Evolutionary conservation across 768 basidiomycete genomes (phyloP).

Genomic region (Nevesoporus exiguus): DNA sequence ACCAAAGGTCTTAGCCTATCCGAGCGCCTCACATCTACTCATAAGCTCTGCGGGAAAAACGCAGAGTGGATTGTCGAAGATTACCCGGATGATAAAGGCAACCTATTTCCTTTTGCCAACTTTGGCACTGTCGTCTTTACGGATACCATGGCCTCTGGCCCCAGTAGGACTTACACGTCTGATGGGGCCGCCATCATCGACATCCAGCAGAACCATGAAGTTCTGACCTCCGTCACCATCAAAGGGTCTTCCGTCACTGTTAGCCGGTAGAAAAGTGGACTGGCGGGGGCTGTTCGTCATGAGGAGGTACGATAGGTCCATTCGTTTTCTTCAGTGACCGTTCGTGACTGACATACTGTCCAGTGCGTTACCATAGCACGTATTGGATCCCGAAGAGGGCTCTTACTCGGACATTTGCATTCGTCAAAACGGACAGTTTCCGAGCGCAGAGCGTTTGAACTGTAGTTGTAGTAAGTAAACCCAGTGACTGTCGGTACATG

Average conservation of each 20-base stretch:
- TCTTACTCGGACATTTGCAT: no score
- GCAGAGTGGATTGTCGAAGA: conserved; percentile 16
- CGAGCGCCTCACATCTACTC: background rate
- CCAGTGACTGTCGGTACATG: no score
- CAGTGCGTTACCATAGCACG: no score
- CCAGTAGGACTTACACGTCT: background rate
- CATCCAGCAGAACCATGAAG: background rate
- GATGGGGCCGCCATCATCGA: background rate
- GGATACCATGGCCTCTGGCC: background rate
- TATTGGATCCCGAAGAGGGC: no score
- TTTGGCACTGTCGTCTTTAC: conserved; percentile 7
- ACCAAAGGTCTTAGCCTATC: background rate
- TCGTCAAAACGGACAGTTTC: no score
- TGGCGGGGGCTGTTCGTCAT: no score
- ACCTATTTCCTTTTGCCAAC: background rate
- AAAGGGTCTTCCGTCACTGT: background rate
- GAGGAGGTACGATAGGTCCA: no score
- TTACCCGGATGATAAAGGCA: background rate
- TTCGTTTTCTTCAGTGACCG: no score
- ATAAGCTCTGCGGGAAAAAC: background rate
- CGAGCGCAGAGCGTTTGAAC: no score
- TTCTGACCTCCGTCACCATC: conserved; percentile 1
- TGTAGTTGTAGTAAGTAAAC: no score
- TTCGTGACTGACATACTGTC: no score
- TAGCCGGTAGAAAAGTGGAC: no score